Evolutionary conservation across 1,284 basidiomycete genomes (phyloP).

Genomic region (Bothia castanella): DNA sequence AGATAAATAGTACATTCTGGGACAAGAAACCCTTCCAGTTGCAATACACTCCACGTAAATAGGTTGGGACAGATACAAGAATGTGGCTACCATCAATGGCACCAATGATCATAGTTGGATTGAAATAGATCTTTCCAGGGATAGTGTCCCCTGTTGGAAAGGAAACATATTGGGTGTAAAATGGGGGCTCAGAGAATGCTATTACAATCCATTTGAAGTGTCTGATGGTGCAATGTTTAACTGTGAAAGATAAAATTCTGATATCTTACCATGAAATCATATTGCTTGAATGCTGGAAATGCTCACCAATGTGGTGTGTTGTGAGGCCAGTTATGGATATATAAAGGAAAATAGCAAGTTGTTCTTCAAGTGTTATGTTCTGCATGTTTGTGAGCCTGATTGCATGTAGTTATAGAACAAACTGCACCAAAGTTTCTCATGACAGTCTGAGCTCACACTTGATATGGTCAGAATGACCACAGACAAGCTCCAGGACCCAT

Average conservation of each 20-base stretch:
- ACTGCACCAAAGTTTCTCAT: too few relatives aligned
- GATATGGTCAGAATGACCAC: not conserved
- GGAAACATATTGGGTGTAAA: not conserved
- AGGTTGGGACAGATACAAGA: not conserved
- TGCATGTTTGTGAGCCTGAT: too few relatives aligned
- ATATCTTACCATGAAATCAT: conserved; percentile 4
- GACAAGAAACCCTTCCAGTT: conserved; percentile 26
- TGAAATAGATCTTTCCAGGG: not conserved
- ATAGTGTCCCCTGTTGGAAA: not conserved
- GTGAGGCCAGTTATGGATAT: conserved; percentile 11
- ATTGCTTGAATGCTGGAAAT: conserved; percentile 20
- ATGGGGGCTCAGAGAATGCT: not conserved
- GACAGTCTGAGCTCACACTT: not conserved
- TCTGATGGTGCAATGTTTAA: not conserved
- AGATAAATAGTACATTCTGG: conserved; percentile 25
- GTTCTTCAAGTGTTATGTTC: not conserved
- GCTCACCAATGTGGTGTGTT: conserved; percentile 10
- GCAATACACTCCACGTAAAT: not conserved
- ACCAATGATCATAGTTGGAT: not conserved
- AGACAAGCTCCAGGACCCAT: not conserved
- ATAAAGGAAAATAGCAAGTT: conserved; percentile 22
- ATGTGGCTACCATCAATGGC: conserved; percentile 6
- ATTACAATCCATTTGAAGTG: not conserved
- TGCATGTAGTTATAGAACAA: too few relatives aligned
- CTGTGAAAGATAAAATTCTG: not conserved